Evolutionary conservation across 169 alveolate genomes (phyloP).

Genomic region (Sarcocystis neurona): DNA sequence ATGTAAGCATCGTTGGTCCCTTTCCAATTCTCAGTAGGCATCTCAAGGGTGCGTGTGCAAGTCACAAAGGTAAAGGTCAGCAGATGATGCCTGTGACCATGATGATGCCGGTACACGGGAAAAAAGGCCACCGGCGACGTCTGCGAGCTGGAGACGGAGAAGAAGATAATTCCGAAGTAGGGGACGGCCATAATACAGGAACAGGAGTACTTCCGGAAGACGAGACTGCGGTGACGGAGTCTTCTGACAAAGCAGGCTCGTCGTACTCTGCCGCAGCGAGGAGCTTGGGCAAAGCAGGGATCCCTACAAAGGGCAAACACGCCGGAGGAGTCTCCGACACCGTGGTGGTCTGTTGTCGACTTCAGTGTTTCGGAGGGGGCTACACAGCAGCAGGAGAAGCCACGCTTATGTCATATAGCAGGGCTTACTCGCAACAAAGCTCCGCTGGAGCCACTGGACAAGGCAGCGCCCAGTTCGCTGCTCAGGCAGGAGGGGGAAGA

Average conservation of each 20-base stretch:
- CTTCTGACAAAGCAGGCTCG: background rate
- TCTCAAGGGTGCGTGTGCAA: constrained; percentile 18
- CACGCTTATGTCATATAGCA: constrained; percentile 14
- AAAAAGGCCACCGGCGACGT: constrained; percentile 4
- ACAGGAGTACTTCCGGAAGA: background rate
- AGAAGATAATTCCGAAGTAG: background rate
- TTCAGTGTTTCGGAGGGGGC: constrained; percentile 34
- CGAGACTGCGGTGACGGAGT: background rate
- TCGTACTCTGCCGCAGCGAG: background rate
- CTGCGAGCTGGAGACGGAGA: background rate
- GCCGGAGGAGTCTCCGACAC: constrained; percentile 34
- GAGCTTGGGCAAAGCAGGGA: constrained; percentile 11
- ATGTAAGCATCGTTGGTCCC: constrained; percentile 30
- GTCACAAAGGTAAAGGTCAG: constrained; percentile 15
- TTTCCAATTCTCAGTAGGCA: constrained; percentile 34
- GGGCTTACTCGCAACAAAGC: background rate
- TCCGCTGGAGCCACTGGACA: background rate
- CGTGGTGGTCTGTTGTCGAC: constrained; percentile 19
- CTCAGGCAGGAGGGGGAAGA: too few species aligned
- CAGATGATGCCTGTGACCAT: constrained; percentile 31
- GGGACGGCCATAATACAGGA: background rate
- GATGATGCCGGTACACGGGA: constrained; percentile 34
- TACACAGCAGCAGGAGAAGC: background rate
- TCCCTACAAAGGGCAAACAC: constrained; percentile 24
- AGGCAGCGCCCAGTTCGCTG: background rate